Evolutionary conservation across 345 rosid species (phyloP).

Genomic region (Citrus hindsii): DNA sequence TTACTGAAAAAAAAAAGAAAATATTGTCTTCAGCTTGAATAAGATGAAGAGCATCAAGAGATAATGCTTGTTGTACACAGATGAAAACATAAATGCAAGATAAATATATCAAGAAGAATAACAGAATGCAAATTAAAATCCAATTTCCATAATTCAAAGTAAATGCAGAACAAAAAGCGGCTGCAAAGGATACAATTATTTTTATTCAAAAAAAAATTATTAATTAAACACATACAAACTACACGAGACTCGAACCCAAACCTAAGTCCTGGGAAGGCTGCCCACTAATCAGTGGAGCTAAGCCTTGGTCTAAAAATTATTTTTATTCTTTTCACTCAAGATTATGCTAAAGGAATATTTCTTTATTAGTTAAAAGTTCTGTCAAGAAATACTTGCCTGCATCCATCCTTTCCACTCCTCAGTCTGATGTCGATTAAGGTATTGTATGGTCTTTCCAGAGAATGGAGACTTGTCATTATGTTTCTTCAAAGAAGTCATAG

Average conservation of each 20-base stretch:
- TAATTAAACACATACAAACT: no score
- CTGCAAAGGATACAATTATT: background rate
- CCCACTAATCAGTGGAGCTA: no score
- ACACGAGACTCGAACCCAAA: no score
- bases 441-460: constrained; percentile 72
- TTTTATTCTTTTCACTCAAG: background rate
- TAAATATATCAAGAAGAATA: background rate
- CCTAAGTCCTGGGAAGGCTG: no score
- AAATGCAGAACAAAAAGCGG: background rate
- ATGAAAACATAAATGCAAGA: background rate
- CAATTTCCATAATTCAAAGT: background rate
- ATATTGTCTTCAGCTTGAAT: background rate
- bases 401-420: constrained; percentile 99
- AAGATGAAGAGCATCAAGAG: background rate
- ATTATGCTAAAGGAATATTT: background rate
- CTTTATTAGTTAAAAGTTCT: background rate
- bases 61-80: background rate
- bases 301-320: background rate
- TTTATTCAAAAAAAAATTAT: no score
- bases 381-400: constrained; percentile 70
- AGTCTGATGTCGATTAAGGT: constrained; percentile 94
- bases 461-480: constrained; percentile 74
- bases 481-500: constrained; percentile 84
- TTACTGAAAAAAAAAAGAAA: background rate
- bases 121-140: background rate